These are phyloP conservation scores for Trametes villosa DNA, from an alignment of 768 basidiomycete genomes.

Conservation along the genomic window DNA sequence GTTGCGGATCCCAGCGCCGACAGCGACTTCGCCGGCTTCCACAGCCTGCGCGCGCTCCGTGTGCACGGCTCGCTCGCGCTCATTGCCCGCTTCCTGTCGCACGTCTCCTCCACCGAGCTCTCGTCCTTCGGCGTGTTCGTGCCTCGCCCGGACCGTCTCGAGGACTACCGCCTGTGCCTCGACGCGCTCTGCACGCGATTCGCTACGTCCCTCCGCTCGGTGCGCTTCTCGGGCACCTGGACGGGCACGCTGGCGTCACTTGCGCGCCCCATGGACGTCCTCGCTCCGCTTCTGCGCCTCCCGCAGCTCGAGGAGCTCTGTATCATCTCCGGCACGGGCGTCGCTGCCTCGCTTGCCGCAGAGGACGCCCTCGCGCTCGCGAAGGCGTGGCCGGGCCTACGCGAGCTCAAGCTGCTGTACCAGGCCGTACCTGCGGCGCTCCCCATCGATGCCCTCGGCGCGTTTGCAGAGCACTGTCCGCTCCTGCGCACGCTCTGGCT, in stretches of 20 bases:
- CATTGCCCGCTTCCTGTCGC: constrained; percentile 6
- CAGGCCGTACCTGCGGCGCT: constrained; percentile 3
- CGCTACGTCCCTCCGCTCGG: background rate
- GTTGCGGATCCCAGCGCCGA: no score
- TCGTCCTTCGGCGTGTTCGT: constrained; percentile 6
- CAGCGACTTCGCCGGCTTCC: background rate
- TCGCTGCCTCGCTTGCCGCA: background rate
- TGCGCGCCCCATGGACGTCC: constrained; percentile 3
- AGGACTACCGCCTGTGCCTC: constrained; percentile 4
- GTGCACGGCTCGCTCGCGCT: constrained; percentile 13
- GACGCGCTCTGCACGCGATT: constrained; percentile 4
- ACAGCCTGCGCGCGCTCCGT: constrained; percentile 5
- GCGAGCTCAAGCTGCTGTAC: constrained; percentile 7
- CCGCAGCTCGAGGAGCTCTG: constrained; percentile 7
- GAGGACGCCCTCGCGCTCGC: constrained; percentile 1
- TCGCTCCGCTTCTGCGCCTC: constrained; percentile 7
- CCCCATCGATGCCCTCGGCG: constrained; percentile 8
- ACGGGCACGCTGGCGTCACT: constrained; percentile 5
- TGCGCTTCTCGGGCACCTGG: constrained; percentile 9
- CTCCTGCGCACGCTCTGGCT: constrained; percentile 6
- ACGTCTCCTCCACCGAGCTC: constrained; percentile 12
- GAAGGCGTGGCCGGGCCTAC: constrained; percentile 1
- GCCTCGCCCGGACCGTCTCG: constrained; percentile 2
- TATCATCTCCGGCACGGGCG: constrained; percentile 5
- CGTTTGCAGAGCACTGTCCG: constrained; percentile 4